Percentiles rank a stretch among this genome's conserved stretches.
Evolutionary conservation across 1,139 yeast species (phyloP).

Genomic region (Arxiozyma slooffiae): DNA sequence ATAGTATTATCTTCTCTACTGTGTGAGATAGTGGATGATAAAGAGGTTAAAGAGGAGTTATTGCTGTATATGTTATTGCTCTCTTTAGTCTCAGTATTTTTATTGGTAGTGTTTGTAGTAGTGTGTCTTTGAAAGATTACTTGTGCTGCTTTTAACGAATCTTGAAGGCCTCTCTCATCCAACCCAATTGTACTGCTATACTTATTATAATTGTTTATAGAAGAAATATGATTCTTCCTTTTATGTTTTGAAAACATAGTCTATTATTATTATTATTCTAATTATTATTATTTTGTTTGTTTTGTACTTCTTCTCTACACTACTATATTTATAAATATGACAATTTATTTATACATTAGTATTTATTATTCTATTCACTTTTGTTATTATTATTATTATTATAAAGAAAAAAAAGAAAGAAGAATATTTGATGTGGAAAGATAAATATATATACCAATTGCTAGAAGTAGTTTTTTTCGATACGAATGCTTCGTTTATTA

Average conservation of each 20-base stretch:
- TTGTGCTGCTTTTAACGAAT: constrained; percentile 22
- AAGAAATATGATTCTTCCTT: neutral
- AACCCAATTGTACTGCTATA: constrained; percentile 2
- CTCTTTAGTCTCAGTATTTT: neutral
- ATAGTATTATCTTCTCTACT: neutral
- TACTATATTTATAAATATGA: too few relatives aligned
- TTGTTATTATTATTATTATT: too few relatives aligned
- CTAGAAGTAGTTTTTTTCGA: too few relatives aligned
- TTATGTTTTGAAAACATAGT: constrained; percentile 5
- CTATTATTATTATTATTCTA: too few relatives aligned
- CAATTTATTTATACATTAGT: neutral
- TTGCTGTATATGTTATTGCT: neutral
- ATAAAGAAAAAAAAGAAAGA: too few relatives aligned
- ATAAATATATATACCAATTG: too few relatives aligned
- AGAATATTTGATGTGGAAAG: too few relatives aligned
- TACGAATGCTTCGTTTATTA: too few relatives aligned
- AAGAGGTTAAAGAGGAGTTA: neutral
- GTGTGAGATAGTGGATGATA: neutral
- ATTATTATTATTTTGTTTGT: too few relatives aligned
- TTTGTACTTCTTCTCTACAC: neutral
- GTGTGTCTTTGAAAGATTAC: constrained; percentile 20
- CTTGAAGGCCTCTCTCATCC: constrained; percentile 10
- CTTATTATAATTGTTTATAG: neutral
- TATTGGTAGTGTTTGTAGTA: neutral
- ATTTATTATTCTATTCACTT: neutral